phyloP scores from a whole-genome alignment of 495 filamentous ascomycete species.

The Xylaria grammica region DNA sequence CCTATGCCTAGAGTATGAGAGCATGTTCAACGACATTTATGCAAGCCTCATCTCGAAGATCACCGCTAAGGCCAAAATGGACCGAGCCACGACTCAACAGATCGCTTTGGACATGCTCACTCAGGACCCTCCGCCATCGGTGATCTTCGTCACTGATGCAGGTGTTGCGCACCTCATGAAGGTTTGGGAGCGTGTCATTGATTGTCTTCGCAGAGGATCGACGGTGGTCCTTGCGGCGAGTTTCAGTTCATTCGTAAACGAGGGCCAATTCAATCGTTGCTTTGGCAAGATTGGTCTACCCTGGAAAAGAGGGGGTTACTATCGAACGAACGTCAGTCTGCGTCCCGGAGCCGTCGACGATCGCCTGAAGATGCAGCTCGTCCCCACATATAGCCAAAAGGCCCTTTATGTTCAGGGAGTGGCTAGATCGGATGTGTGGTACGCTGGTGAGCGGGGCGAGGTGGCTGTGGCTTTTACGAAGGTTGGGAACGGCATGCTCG shows the following conservation, averaged over 20 bases:
- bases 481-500: constrained; percentile 45
- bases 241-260: constrained; percentile 35
- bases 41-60: constrained; percentile 13
- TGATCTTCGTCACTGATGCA: constrained; percentile 30
- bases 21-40: constrained; percentile 11
- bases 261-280: constrained; percentile 32
- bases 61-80: constrained; percentile 15
- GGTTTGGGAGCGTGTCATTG: constrained; percentile 21
- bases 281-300: constrained; percentile 40
- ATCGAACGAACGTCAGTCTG: constrained; percentile 27
- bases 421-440: constrained; percentile 30
- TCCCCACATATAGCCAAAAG: constrained; percentile 50
- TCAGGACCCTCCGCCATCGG: constrained; percentile 7
- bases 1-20: constrained; percentile 17
- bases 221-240: constrained; percentile 39
- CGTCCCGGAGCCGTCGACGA: constrained; percentile 31
- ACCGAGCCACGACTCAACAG: constrained; percentile 19
- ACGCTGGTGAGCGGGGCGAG: constrained; percentile 24
- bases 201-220: constrained; percentile 28
- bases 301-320: constrained; percentile 45
- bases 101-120: constrained; percentile 24
- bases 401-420: constrained; percentile 46
- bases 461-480: constrained; percentile 42
- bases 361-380: constrained; percentile 29
- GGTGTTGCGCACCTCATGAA: constrained; percentile 22